Conservation (phyloP, 495 filamentous ascomycete species). For the Penicillium psychrofluorescens region DNA sequence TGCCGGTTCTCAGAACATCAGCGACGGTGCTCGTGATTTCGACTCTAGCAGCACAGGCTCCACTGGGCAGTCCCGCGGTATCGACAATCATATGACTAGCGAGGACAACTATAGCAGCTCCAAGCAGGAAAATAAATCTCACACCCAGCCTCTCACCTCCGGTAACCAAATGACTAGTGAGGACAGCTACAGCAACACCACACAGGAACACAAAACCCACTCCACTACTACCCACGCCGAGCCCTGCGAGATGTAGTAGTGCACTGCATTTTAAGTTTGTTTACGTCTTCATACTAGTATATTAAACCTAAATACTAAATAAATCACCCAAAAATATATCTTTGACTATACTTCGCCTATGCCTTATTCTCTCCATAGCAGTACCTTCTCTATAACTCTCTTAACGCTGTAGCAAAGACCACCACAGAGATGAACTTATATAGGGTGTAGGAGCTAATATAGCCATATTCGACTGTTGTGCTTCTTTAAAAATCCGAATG, state of each 20-base stretch:
- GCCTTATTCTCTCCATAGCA: too few species aligned
- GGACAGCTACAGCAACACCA: conserved; percentile 2
- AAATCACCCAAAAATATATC: too few species aligned
- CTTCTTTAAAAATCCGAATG: too few species aligned
- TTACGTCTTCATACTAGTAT: too few species aligned
- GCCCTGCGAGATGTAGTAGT: conserved; percentile 2
- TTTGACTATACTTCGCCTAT: too few species aligned
- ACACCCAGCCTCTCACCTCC: background rate
- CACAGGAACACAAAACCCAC: conserved; percentile 11
- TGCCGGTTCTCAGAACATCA: background rate
- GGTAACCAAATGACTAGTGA: background rate
- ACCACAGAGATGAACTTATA: too few species aligned
- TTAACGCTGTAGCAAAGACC: too few species aligned
- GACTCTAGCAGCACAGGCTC: background rate
- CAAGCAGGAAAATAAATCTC: background rate
- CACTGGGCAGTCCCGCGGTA: background rate
- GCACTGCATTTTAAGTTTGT: too few species aligned
- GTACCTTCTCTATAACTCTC: too few species aligned
- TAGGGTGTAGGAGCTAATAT: too few species aligned
- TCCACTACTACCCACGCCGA: conserved; percentile 1
- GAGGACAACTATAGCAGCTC: conserved; percentile 3
- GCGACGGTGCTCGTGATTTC: background rate
- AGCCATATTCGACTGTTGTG: too few species aligned
- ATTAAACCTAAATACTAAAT: too few species aligned
- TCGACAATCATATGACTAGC: conserved; percentile 1